Conservation (phyloP, 139 green algal species). For the Bryopsis sp. region DNA sequence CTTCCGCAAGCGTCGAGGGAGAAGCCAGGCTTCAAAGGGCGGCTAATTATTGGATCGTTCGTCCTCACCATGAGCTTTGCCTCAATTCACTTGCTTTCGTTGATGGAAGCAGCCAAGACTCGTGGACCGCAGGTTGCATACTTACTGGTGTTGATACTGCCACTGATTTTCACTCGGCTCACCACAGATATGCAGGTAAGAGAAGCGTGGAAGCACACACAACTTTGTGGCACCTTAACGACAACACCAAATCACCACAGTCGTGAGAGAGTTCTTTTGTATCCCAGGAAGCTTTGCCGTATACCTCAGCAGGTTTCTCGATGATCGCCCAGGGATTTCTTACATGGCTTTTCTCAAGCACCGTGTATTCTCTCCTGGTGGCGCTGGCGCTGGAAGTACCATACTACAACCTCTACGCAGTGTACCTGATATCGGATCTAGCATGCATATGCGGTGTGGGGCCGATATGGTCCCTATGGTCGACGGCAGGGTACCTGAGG, state of each 20-base stretch:
- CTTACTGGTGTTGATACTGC: conserved; percentile 9
- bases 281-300: conserved; percentile 6
- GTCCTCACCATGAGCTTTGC: neutral
- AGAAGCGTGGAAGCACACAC: neutral
- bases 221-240: no score
- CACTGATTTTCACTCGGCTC: conserved; percentile 10
- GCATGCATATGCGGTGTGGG: conserved; percentile 4
- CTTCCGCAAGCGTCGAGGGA: neutral
- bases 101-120: neutral
- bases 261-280: neutral
- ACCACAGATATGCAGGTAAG: conserved; percentile 5
- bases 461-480: conserved; percentile 13
- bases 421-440: neutral
- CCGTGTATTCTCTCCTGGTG: neutral
- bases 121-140: neutral
- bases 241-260: no score
- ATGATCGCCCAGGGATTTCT: neutral
- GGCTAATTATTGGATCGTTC: neutral
- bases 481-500: conserved; percentile 5
- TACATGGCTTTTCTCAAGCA: neutral
- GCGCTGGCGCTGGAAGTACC: neutral
- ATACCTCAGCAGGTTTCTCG: conserved; percentile 3
- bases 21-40: neutral
- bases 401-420: neutral
- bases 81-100: neutral